Evolutionary conservation across 169 alveolate genomes (phyloP).

Genomic region (Cryptosporidium viatorum): DNA sequence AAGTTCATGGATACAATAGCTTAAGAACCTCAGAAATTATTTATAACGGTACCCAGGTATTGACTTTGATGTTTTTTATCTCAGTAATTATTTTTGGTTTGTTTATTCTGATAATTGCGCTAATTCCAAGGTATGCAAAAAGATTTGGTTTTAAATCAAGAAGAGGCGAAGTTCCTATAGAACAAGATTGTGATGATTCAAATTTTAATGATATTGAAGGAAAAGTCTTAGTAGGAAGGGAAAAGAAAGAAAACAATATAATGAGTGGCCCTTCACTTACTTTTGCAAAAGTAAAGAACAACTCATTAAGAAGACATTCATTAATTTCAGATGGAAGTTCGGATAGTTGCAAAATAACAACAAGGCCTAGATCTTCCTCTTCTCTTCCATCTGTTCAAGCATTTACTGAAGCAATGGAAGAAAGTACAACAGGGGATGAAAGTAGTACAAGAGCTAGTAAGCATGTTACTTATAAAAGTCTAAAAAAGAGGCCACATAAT

Average conservation of each 20-base stretch:
- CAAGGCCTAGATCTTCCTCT: slow-evolving; percentile 74
- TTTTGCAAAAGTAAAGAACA: slow-evolving; percentile 10
- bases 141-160: slow-evolving; percentile 6
- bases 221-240: neutral
- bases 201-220: neutral
- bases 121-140: slow-evolving; percentile 55
- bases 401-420: slow-evolving; percentile 44
- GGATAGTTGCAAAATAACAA: slow-evolving; percentile 7
- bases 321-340: slow-evolving; percentile 49
- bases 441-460: slow-evolving; percentile 41
- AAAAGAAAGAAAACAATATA: neutral
- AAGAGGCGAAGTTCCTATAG: neutral
- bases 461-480: slow-evolving; percentile 6
- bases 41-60: slow-evolving; percentile 57
- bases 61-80: slow-evolving; percentile 54
- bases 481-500: slow-evolving; percentile 18
- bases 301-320: slow-evolving; percentile 57
- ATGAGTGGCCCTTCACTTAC: neutral
- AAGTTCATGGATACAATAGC: slow-evolving; percentile 38
- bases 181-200: slow-evolving; percentile 22
- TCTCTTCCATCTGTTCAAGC: slow-evolving; percentile 71
- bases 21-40: slow-evolving; percentile 64
- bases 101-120: slow-evolving; percentile 13
- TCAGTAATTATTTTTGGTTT: slow-evolving; percentile 37
- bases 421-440: slow-evolving; percentile 46